phyloP scores from a whole-genome alignment of 1,284 basidiomycete species.

The Puccinia hordei region DNA sequence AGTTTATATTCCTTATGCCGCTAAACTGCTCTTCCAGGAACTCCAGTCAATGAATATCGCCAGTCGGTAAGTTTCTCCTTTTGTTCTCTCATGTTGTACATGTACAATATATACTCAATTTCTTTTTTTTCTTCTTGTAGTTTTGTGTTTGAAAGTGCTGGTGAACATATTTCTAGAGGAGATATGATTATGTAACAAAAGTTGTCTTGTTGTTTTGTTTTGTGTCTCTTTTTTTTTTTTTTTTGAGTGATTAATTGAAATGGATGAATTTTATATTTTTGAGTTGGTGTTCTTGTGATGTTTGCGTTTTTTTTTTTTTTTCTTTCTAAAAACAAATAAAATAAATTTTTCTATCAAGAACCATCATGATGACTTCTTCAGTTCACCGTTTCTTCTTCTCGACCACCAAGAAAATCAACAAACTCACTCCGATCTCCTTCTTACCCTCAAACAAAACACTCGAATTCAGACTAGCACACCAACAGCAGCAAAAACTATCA shows the following conservation, averaged over 20 bases:
- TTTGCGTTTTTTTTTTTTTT: no score
- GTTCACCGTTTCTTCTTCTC: no score
- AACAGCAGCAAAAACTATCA: background rate
- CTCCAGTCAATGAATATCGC: slow-evolving; percentile 62
- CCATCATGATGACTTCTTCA: no score
- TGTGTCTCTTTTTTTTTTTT: slow-evolving; percentile 1
- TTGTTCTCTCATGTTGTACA: background rate
- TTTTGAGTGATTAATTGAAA: background rate
- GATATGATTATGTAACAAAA: slow-evolving; percentile 45
- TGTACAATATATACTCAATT: background rate
- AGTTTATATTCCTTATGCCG: slow-evolving; percentile 61
- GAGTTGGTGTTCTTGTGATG: no score
- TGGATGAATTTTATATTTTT: background rate
- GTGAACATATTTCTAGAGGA: slow-evolving; percentile 49
- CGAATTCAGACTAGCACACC: slow-evolving; percentile 23
- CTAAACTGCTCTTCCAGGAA: slow-evolving; percentile 82
- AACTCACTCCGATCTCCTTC: slow-evolving; percentile 42
- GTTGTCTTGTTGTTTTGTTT: background rate
- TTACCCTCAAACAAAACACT: slow-evolving; percentile 32
- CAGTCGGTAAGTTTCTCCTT: slow-evolving; percentile 52
- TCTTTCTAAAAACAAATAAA: no score
- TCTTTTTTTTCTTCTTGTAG: slow-evolving; percentile 14
- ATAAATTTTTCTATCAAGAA: no score
- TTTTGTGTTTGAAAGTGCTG: slow-evolving; percentile 50
- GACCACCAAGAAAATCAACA: background rate